Conservation (phyloP, 2,329 filamentous ascomycete species). For the Penicillium decumbens region DNA sequence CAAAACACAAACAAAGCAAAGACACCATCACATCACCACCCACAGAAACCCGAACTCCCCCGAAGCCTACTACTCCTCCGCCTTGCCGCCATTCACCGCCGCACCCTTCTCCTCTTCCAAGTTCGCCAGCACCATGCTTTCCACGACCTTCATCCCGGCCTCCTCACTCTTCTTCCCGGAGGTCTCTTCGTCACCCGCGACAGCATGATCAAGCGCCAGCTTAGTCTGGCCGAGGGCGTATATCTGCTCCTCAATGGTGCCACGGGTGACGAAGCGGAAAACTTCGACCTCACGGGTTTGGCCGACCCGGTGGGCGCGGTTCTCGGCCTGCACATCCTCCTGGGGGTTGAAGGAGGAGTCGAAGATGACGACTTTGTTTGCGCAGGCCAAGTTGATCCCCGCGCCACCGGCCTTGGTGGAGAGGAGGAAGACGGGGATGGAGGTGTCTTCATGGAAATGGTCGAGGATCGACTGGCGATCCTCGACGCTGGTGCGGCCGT, state of each 20-base stretch:
- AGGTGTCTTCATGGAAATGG: constrained; percentile 68
- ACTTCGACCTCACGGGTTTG: constrained; percentile 90
- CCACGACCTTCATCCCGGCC: constrained; percentile 48
- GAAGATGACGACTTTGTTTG: constrained; percentile 97
- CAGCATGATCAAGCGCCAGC: constrained; percentile 75
- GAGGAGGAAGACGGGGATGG: constrained; percentile 85
- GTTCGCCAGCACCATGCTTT: constrained; percentile 48
- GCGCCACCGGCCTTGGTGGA: constrained; percentile 94
- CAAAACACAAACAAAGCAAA: background rate
- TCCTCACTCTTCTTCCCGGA: constrained; percentile 49
- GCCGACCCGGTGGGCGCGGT: constrained; percentile 89
- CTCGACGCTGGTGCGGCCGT: constrained; percentile 75
- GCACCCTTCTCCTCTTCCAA: constrained; percentile 20
- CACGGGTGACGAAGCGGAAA: constrained; percentile 71
- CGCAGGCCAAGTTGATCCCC: constrained; percentile 89
- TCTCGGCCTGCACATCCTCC: constrained; percentile 97
- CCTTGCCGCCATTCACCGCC: background rate
- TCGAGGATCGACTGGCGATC: constrained; percentile 85
- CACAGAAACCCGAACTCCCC: background rate
- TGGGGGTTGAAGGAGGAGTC: constrained; percentile 97
- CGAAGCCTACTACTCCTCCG: background rate
- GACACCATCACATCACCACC: background rate
- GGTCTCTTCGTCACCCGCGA: constrained; percentile 56
- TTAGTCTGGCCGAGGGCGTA: constrained; percentile 89
- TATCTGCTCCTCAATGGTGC: constrained; percentile 89